Base-by-base conservation (phyloP, 495 filamentous ascomycete genomes). In the Podospora anserina region DNA sequence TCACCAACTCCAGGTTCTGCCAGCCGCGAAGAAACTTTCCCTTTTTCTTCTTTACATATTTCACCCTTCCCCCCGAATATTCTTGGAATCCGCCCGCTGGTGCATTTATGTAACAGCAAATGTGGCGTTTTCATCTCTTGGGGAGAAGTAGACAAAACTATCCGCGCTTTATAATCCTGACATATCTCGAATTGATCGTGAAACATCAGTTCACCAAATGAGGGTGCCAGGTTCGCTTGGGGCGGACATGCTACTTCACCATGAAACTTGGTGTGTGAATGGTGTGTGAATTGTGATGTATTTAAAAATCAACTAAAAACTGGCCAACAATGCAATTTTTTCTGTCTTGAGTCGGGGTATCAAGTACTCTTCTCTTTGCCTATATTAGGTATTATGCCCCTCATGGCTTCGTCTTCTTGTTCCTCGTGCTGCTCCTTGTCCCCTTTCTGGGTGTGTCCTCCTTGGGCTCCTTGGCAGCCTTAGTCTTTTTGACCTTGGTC, bases 181-280 rank as follows among this genome's bases (percentile, higher is more conserved):
- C 58, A 66, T 71, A 71, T 67, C 68, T 63, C 65, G 60, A 61
- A 49, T 49, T 49, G 39, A 49, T 49, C 39, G 68, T 28, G 20
- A 65, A 56, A 62, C 58, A 63, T 71, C 65, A 54, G 49, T 58
- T 63, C 39, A 49, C 44, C 54, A 68, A 70, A 64, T 69, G 71
- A 72, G 69, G 49, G 49, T 72, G 61, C 69, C 72, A 72, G 78
- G 78, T 80, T 80, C 78, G 78, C 78, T 80, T 78, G 72, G 77
- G 72, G 78, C 77, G 69, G 53, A 80, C 74, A 80, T 78, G 49
- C 62, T 23, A 62, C 60, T 34, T 62, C 20, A 62, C 18, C 20
- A 26, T 0, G 18, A 30, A 32, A 62, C 60, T 15, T 65, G 59
- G 32, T 16, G 58, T 54, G 58, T 20, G 32, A 44, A 44, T 65